These are phyloP conservation scores for Mycena galopus DNA, from an alignment of 768 basidiomycete species.

Conservation along the genomic window DNA sequence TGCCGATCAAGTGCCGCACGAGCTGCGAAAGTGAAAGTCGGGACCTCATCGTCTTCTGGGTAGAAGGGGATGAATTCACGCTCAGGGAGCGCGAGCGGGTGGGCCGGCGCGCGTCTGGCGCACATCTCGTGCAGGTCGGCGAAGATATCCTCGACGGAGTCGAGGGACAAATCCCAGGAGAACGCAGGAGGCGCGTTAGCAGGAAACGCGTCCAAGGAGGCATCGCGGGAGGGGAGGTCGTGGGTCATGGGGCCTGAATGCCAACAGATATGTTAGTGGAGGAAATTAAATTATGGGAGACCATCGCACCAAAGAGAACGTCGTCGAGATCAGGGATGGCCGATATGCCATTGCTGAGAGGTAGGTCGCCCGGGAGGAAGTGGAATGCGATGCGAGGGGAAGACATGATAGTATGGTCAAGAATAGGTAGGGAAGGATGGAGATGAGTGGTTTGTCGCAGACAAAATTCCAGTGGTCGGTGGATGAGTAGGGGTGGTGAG, in stretches of 20 bases:
- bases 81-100: background rate
- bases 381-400: background rate
- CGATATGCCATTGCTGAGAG: background rate
- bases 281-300: background rate
- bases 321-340: background rate
- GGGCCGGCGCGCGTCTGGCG: background rate
- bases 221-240: background rate
- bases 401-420: background rate
- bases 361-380: background rate
- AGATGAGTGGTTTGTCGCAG: background rate
- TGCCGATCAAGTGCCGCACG: no score
- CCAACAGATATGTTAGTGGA: background rate
- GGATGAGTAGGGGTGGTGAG: background rate
- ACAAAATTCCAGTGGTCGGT: background rate
- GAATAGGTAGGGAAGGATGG: background rate
- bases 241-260: background rate
- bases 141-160: background rate
- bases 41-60: background rate
- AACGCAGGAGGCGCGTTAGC: background rate
- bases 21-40: no score
- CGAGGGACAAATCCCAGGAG: background rate
- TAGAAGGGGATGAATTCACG: background rate
- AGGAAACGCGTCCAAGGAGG: background rate
- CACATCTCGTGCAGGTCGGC: background rate
- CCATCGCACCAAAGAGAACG: background rate